Percentiles rank a stretch among this genome's conserved stretches.
These are phyloP conservation scores for Knoxdaviesia capensis DNA, from an alignment of 2,329 filamentous ascomycete genomes.

Conservation along the genomic window DNA sequence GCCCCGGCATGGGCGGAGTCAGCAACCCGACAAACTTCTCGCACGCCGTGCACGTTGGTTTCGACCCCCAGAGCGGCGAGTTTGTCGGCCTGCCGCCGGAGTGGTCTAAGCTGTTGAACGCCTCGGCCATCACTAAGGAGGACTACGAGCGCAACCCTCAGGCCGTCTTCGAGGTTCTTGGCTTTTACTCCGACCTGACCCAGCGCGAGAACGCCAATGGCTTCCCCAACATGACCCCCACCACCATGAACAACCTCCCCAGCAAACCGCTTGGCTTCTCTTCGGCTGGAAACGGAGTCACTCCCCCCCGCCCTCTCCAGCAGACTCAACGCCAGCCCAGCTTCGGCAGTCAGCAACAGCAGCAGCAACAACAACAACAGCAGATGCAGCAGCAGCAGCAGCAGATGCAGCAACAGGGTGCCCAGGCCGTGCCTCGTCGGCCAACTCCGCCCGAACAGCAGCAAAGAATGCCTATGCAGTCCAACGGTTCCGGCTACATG, in stretches of 20 bases:
- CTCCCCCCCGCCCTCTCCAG: conserved; percentile 40
- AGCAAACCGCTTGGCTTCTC: conserved; percentile 42
- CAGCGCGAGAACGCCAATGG: conserved; percentile 43
- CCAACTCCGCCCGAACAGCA: conserved; percentile 24
- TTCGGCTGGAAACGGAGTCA: conserved; percentile 35
- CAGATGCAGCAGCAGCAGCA: conserved; percentile 4
- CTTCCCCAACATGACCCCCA: conserved; percentile 40
- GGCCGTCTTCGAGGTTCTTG: conserved; percentile 60
- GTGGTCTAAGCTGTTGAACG: conserved; percentile 92
- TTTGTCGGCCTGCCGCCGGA: conserved; percentile 89
- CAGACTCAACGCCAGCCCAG: conserved; percentile 20
- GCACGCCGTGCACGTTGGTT: conserved; percentile 91
- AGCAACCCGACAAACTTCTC: conserved; percentile 98
- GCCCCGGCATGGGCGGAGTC: conserved; percentile 92
- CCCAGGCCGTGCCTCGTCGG: conserved; percentile 19
- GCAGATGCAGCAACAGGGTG: conserved; percentile 20
- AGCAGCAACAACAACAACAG: conserved; percentile 4
- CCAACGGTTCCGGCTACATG: conserved; percentile 31
- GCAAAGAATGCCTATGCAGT: conserved; percentile 38
- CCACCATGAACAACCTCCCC: conserved; percentile 35
- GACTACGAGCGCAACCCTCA: conserved; percentile 96
- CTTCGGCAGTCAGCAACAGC: conserved; percentile 3
- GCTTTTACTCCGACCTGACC: conserved; percentile 66
- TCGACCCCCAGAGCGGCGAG: conserved; percentile 84
- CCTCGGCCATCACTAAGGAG: conserved; percentile 93